These are phyloP conservation scores for Plantago major DNA, from an alignment of 257 asterid genomes.

Conservation along the genomic window DNA sequence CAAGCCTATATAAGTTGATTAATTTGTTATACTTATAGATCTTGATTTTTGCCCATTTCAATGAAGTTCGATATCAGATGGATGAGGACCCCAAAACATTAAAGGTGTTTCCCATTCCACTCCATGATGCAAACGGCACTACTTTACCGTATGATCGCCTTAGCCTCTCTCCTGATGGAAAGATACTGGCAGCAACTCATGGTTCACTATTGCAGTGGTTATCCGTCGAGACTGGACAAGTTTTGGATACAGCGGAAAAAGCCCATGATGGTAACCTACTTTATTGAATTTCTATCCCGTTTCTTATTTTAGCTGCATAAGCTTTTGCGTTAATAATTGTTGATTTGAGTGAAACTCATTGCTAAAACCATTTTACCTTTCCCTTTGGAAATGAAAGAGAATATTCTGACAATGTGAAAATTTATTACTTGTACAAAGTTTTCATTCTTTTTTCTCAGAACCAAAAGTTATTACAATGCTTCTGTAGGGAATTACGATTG, in stretches of 20 bases:
- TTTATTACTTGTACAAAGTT: too few species aligned
- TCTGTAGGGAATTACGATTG: too few species aligned
- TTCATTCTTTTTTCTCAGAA: too few species aligned
- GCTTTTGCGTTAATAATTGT: neutral
- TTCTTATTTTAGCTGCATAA: neutral
- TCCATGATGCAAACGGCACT: constrained; percentile 69
- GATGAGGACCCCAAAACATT: constrained; percentile 95
- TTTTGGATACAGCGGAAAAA: constrained; percentile 89
- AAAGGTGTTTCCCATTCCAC: constrained; percentile 87
- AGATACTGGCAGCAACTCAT: constrained; percentile 76
- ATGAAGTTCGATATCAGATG: constrained; percentile 86
- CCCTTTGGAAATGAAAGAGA: neutral
- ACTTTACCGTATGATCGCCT: constrained; percentile 80
- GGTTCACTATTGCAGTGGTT: constrained; percentile 95
- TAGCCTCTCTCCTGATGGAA: constrained; percentile 87
- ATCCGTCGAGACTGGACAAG: constrained; percentile 73
- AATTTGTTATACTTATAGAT: neutral
- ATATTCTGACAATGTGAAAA: too few species aligned
- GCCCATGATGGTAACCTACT: constrained; percentile 83
- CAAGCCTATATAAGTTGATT: neutral
- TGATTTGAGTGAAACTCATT: neutral
- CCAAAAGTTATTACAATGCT: too few species aligned
- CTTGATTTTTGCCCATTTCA: constrained; percentile 25
- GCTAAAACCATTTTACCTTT: neutral
- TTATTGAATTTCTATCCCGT: constrained; percentile 4